Percentiles rank a stretch among this genome's conserved stretches.
These are phyloP conservation scores for Nephromyces sp. DNA, from an alignment of 169 alveolate species.

Conservation along the genomic window DNA sequence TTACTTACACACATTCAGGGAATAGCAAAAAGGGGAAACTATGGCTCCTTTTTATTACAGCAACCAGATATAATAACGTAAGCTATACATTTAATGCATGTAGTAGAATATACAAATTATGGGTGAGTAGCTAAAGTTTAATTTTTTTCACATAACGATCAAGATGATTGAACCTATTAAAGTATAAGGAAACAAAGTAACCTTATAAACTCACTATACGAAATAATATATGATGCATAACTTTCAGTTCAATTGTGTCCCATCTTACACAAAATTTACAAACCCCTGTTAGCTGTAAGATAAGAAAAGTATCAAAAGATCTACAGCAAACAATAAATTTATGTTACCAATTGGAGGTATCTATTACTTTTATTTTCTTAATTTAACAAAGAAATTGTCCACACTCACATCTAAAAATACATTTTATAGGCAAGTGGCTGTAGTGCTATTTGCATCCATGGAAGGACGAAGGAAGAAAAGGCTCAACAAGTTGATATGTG, in stretches of 20 bases:
- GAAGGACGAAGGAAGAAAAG: slow-evolving; percentile 26
- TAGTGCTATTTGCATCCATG: slow-evolving; percentile 17
- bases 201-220: too few species aligned
- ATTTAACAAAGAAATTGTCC: too few species aligned
- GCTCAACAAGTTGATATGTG: neutral
- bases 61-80: slow-evolving; percentile 7
- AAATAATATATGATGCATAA: too few species aligned
- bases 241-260: slow-evolving; percentile 8
- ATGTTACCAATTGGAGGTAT: neutral
- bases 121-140: too few species aligned
- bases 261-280: neutral
- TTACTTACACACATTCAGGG: slow-evolving; percentile 2
- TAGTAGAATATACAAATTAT: neutral
- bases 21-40: slow-evolving; percentile 27
- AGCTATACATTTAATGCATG: neutral
- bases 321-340: neutral
- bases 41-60: slow-evolving; percentile 26
- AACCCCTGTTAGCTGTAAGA: slow-evolving; percentile 24
- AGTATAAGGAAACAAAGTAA: too few species aligned
- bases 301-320: slow-evolving; percentile 6
- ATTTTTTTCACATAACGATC: too few species aligned
- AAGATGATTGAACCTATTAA: too few species aligned
- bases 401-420: slow-evolving; percentile 1
- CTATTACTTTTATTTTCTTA: too few species aligned
- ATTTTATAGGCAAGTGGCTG: slow-evolving; percentile 19